phyloP scores from a whole-genome alignment of 345 rosid species.

The Hypericum perforatum region DNA sequence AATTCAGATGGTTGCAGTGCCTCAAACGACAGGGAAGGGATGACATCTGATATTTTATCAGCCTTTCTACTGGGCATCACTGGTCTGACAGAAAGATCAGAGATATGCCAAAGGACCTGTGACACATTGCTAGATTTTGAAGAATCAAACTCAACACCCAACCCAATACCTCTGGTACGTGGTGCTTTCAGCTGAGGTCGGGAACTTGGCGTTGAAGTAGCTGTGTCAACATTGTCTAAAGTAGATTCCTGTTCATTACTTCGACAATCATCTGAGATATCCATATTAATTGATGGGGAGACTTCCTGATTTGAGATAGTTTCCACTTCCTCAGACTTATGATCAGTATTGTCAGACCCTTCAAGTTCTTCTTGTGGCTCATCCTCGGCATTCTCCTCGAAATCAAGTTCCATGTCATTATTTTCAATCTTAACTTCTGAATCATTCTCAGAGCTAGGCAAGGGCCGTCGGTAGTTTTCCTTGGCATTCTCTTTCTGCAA shows the following conservation, averaged over 20 bases:
- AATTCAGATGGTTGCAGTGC: conserved; percentile 62
- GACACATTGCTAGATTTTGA: conserved; percentile 48
- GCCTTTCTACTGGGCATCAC: conserved; percentile 95
- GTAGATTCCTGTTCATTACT: conserved; percentile 45
- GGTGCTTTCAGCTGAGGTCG: conserved; percentile 57
- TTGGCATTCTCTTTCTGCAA: conserved; percentile 92
- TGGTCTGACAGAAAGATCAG: conserved; percentile 94
- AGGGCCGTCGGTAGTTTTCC: conserved; percentile 87
- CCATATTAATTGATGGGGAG: conserved; percentile 25
- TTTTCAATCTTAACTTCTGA: conserved; percentile 88
- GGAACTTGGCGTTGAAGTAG: conserved; percentile 51
- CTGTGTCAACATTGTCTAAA: conserved; percentile 41
- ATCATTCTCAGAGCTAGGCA: conserved; percentile 66
- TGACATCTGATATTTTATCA: conserved; percentile 48
- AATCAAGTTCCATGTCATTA: conserved; percentile 97
- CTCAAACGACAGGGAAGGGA: conserved; percentile 78
- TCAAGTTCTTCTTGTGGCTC: conserved; percentile 72
- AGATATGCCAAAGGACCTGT: conserved; percentile 80
- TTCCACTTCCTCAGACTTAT: conserved; percentile 34
- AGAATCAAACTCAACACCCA: conserved; percentile 43
- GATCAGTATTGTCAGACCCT: conserved; percentile 39
- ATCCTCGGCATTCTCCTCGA: conserved; percentile 71
- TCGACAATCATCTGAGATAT: conserved; percentile 41
- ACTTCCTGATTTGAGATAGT: conserved; percentile 28
- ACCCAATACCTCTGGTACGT: conserved; percentile 36